These are phyloP conservation scores for Erodium texanum DNA, from an alignment of 441 rosid species.

Conservation along the genomic window DNA sequence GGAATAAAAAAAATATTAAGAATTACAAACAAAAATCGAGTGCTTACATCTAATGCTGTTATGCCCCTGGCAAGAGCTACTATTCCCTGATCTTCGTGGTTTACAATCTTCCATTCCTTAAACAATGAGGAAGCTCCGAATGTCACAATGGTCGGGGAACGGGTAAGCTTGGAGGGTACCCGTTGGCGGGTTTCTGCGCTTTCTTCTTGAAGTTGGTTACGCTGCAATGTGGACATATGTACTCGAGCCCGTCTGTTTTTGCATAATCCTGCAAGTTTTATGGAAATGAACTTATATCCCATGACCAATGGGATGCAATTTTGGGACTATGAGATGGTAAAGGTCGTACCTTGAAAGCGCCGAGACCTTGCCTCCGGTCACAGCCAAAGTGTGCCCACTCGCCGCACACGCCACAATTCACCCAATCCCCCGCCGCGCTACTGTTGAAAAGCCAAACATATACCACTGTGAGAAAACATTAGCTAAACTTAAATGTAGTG, in stretches of 20 bases:
- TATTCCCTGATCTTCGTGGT: no score
- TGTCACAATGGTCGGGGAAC: background rate
- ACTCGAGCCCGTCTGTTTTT: conserved; percentile 2
- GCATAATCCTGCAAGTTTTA: background rate
- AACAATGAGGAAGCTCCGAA: background rate
- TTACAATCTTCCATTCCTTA: background rate
- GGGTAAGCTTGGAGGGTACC: background rate
- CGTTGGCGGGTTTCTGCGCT: background rate
- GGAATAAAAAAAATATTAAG: background rate
- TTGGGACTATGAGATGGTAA: no score
- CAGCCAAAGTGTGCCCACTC: background rate
- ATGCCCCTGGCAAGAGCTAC: no score
- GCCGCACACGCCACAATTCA: background rate
- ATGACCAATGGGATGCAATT: no score
- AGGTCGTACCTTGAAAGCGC: background rate
- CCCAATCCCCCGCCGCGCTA: conserved; percentile 4
- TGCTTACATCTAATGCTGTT: background rate
- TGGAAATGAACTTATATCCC: no score
- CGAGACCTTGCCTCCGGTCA: conserved; percentile 4
- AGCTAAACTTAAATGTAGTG: no score
- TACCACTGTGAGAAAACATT: background rate
- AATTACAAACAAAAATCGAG: background rate
- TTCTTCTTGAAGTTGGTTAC: background rate
- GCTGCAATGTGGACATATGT: conserved; percentile 1
- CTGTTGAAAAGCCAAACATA: background rate